Percentiles rank a stretch among this genome's conserved stretches.
Evolutionary conservation across 345 rosid species (phyloP).

Genomic region (Atalantia buxifolia): DNA sequence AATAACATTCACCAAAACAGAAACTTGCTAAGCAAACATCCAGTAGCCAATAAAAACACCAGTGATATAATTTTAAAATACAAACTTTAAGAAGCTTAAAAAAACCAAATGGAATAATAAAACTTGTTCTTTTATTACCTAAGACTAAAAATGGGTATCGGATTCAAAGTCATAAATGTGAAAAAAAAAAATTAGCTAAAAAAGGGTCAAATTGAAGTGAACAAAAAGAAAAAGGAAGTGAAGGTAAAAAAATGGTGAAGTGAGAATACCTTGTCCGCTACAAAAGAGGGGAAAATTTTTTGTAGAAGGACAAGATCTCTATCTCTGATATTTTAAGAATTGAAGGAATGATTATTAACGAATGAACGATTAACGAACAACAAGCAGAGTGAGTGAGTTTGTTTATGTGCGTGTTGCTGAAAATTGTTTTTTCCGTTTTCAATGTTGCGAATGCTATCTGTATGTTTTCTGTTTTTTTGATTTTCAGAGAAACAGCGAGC

Average conservation of each 20-base stretch:
- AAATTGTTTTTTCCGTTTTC: neutral
- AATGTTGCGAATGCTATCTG: neutral
- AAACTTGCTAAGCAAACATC: constrained; percentile 23
- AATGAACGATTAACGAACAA: neutral
- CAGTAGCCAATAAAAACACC: constrained; percentile 4
- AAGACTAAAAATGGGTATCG: constrained; percentile 33
- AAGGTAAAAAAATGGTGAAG: neutral
- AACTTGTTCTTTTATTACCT: constrained; percentile 14
- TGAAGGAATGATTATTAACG: neutral
- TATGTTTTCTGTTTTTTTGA: neutral
- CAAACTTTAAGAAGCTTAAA: too few relatives aligned
- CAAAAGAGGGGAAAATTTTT: constrained; percentile 30
- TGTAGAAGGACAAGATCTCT: constrained; percentile 40
- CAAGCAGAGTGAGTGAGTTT: neutral
- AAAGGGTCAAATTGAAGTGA: neutral
- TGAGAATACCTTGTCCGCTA: constrained; percentile 42
- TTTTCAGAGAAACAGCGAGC: neutral
- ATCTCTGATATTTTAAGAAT: neutral
- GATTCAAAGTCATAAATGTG: constrained; percentile 19
- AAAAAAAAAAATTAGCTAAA: neutral
- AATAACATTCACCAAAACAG: constrained; percentile 18
- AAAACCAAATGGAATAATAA: neutral
- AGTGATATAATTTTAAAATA: neutral
- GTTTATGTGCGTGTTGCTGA: neutral
- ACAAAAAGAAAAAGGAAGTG: neutral